A percentile compares a stretch with the other conserved stretches of the same genome.
phyloP scores from a whole-genome alignment of 179 eudicot genomes.

The Sideroxylon spinosum region DNA sequence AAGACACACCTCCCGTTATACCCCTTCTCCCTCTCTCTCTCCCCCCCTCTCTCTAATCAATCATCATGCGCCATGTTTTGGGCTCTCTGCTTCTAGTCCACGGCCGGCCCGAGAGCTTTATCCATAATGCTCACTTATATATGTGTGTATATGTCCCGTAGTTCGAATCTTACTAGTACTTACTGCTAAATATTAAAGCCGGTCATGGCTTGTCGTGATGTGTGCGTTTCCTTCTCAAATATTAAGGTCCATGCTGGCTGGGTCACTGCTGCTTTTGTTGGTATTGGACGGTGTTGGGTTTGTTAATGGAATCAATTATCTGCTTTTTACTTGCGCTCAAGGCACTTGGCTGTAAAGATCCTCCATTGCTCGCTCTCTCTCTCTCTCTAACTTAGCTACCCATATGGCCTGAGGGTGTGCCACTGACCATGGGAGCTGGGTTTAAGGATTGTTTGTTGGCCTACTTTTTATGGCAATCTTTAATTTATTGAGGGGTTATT shows the following conservation, averaged over 20 bases:
- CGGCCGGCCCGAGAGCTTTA: slow-evolving; percentile 13
- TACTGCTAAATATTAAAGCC: background rate
- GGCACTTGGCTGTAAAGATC: slow-evolving; percentile 17
- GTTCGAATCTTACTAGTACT: background rate
- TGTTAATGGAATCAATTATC: slow-evolving; percentile 5
- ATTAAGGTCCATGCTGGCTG: background rate
- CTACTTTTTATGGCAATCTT: background rate
- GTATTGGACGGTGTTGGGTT: slow-evolving; percentile 11
- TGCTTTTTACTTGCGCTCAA: slow-evolving; percentile 4
- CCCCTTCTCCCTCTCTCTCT: background rate
- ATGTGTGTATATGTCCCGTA: background rate
- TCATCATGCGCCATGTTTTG: slow-evolving; percentile 11
- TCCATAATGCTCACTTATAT: too few relatives aligned
- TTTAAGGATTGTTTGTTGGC: background rate
- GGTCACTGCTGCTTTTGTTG: background rate
- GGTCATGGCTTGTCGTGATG: slow-evolving; percentile 12
- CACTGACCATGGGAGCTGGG: background rate
- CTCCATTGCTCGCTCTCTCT: slow-evolving; percentile 3
- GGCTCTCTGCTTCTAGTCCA: slow-evolving; percentile 1
- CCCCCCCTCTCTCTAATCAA: background rate
- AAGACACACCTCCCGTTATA: background rate
- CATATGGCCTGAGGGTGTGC: background rate
- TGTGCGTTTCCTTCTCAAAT: slow-evolving; percentile 12
- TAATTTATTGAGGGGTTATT: background rate
- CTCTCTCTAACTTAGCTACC: background rate